Base-by-base conservation (phyloP, 805 yeast genomes). In the Candida easanensis region DNA sequence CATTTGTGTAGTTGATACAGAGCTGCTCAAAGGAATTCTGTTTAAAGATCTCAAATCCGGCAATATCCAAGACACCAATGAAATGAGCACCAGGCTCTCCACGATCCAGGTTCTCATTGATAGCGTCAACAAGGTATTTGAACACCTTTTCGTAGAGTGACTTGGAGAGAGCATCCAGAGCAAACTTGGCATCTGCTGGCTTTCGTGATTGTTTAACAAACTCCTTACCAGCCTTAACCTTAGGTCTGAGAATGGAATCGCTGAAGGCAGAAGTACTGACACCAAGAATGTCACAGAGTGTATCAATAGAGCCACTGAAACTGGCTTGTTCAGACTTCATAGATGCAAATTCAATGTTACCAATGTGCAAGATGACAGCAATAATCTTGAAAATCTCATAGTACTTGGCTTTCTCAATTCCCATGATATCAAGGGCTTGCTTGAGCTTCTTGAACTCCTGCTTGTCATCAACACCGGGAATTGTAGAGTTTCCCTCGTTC, bases 1-100 rank as follows among this genome's bases (percentile, higher is more conserved):
- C 99, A 66, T 91, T 91, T 36, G 98, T 97, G 63, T 90, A 93
- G 62, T 91, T 91, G 65, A 91, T 91, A 66, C 99, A 91, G 60
- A 93, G 82, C 65, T 93, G 99, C 66, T 93, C 99, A 58, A 93
- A 93, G 2, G 97, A 90, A 65, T 93, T 93, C 53, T 79, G 79
- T 53, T 87, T 86, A 64, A 93, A 93, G 60, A 93, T 97, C 68
- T 93, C 99, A 63, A 93, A 93, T 10, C 99, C 99, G 48, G 95
- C 95, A 56, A 93, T 93, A 80, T 93, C 99, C 55, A 93, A 73
- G 17, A 93, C 95, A 49, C 99, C 99, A 57, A 93, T 93, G 53
- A 83, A 91, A 41, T 79, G 73, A 18, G 68, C 64, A 4, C 71
- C 63, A 42, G 61, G 56, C 4, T 69, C 63, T 7, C 69, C 65